Evolutionary conservation across 139 green algal species (phyloP).

Genomic region (Coccomyxa sp.): DNA sequence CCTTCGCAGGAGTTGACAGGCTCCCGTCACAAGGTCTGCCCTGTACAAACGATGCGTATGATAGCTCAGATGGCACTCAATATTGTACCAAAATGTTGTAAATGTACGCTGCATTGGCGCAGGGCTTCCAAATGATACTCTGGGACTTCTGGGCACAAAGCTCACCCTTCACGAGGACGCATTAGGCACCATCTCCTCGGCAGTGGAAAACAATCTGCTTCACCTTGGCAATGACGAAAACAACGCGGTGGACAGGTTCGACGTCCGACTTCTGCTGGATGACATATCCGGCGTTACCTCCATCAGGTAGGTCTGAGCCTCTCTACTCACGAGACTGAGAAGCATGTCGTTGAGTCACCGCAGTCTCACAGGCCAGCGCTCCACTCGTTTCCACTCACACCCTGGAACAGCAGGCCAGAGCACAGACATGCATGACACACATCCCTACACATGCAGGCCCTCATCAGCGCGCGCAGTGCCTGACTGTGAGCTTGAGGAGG

Average conservation of each 20-base stretch:
- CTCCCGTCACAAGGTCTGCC: too few species aligned
- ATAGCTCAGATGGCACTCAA: too few species aligned
- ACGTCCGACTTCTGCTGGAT: slow-evolving; percentile 17
- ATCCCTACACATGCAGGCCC: too few species aligned
- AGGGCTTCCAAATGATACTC: not conserved
- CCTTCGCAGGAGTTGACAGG: too few species aligned
- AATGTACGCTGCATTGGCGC: not conserved
- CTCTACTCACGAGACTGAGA: not conserved
- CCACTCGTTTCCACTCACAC: not conserved
- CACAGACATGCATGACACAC: too few species aligned
- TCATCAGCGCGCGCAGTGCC: too few species aligned
- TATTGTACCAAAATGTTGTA: not conserved
- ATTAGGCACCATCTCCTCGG: not conserved
- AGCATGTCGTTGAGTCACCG: not conserved
- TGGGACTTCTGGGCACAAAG: not conserved
- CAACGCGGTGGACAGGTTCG: slow-evolving; percentile 18
- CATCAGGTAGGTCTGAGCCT: not conserved
- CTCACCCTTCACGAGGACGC: not conserved
- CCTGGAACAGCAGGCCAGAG: not conserved
- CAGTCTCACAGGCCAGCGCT: too few species aligned
- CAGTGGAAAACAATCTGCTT: slow-evolving; percentile 7
- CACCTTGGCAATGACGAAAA: not conserved
- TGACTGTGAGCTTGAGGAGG: slow-evolving; percentile 4
- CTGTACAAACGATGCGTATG: too few species aligned
- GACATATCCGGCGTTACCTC: not conserved